A percentile compares a stretch with the other conserved stretches of the same genome.
phyloP scores from a whole-genome alignment of 2,329 filamentous ascomycete species.

The Sporothrix protearum region DNA sequence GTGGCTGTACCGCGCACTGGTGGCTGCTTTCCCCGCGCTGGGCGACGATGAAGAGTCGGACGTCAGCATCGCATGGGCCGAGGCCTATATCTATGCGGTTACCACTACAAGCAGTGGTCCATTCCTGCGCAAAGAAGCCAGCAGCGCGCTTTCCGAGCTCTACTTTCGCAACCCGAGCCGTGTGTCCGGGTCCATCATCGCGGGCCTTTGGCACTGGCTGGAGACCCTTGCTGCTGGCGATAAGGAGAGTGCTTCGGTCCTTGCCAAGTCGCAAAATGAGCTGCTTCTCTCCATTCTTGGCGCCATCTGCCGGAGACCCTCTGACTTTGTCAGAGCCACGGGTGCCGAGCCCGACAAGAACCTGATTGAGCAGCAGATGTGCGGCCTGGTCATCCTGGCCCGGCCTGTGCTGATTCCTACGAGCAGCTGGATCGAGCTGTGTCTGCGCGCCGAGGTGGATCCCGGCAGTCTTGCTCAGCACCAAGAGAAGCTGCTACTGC shows the following conservation, averaged over 20 bases:
- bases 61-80: constrained; percentile 70
- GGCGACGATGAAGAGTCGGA: constrained; percentile 46
- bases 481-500: constrained; percentile 61
- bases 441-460: constrained; percentile 74
- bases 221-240: constrained; percentile 63
- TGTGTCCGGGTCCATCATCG: constrained; percentile 61
- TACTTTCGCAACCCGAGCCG: constrained; percentile 58
- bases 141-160: constrained; percentile 57
- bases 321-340: constrained; percentile 44
- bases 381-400: constrained; percentile 72
- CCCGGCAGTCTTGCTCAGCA: constrained; percentile 72
- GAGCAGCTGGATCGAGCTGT: constrained; percentile 84
- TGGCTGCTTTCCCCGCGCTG: constrained; percentile 56
- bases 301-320: constrained; percentile 59
- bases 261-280: constrained; percentile 60
- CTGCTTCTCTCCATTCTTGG: constrained; percentile 61
- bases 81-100: constrained; percentile 77
- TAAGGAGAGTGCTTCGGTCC: constrained; percentile 69
- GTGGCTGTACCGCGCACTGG: constrained; percentile 72
- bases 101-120: constrained; percentile 60
- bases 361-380: constrained; percentile 65
- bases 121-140: constrained; percentile 61
- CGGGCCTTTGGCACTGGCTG: constrained; percentile 78
- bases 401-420: constrained; percentile 73
- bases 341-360: constrained; percentile 45